Evolutionary conservation across 1,284 basidiomycete species (phyloP), one percentile per base, ranked within the genome.

Genomic region (Coniferiporia weirii): DNA sequence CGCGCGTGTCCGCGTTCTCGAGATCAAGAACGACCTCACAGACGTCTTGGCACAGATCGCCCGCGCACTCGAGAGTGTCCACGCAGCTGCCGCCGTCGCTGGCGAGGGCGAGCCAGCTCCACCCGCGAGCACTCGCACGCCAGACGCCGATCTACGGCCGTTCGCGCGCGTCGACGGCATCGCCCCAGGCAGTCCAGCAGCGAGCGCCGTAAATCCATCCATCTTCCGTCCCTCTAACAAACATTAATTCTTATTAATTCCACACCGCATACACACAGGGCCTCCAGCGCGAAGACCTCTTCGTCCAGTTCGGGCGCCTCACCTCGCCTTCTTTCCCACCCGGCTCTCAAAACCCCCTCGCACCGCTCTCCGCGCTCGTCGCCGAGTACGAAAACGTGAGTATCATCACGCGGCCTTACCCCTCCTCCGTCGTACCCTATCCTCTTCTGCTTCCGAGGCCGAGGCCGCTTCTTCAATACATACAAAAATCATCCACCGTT

Each of bases 151-250:
- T 12, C 66, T 68, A 6, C 72, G 70, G 34, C 82, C 89, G 0
- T 90, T 95, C 68, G 92, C 92, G 0, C 85, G 76, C 66, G 89
- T 95, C 7, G 85, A 93, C 65, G 82, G 78, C 4, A 87, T 95
- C 15, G 85, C 88, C 0, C 84, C 86, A 0, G 77, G 75, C 4
- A 91, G 91, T 72, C 93, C 91, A 7, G 91, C 92, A 20, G 81
- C 83, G 10, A 76, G 84, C 65, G 87, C 91, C 45, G 93, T 94
- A 70, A 65, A 87, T 94, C 54, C 83, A 81, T 6, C 70, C 77
- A 6, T 64, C 68, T 6, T 80, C 81, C 0, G 83, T 87, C 65
- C n/a, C 44, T 59, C 20, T 17, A 64, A 64, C 9, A 12, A 3
- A n/a, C n/a, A n/a, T n/a, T n/a, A n/a, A n/a, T n/a, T n/a, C n/a